Conservation (phyloP, 768 basidiomycete genomes). For the Suillus cothurnatus region DNA sequence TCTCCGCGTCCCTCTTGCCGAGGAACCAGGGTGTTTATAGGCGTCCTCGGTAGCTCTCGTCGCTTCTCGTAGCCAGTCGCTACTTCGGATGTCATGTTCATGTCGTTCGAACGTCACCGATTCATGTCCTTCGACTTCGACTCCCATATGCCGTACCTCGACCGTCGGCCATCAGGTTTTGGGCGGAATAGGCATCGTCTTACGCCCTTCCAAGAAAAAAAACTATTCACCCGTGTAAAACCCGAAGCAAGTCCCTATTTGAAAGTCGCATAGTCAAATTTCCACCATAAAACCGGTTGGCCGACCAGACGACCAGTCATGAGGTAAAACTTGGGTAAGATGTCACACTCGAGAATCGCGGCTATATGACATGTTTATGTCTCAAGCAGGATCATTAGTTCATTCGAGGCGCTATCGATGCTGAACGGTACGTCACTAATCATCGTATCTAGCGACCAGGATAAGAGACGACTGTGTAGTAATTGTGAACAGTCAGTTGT, state of each 20-base stretch:
- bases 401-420: conserved; percentile 1
- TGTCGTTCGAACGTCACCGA: not conserved
- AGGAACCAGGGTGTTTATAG: not conserved
- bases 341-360: not conserved
- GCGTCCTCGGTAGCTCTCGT: not conserved
- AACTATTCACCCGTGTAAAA: not conserved
- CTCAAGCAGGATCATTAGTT: not conserved
- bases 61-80: not conserved
- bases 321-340: not conserved
- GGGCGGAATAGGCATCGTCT: not conserved
- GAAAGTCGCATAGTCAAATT: not conserved
- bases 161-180: too few relatives aligned
- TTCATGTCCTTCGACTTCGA: not conserved
- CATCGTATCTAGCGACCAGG: not conserved
- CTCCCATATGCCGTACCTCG: not conserved
- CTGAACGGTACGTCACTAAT: not conserved
- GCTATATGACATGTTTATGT: not conserved
- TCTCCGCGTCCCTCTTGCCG: not conserved
- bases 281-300: not conserved
- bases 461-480: not conserved
- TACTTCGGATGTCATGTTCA: not conserved
- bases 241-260: not conserved
- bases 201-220: not conserved
- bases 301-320: not conserved
- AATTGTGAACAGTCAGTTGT: not conserved